Percentiles rank a stretch among this genome's conserved stretches.
These are phyloP conservation scores for Globisporangium cystogenes DNA, from an alignment of 352 stramenopile genomes.

Conservation along the genomic window DNA sequence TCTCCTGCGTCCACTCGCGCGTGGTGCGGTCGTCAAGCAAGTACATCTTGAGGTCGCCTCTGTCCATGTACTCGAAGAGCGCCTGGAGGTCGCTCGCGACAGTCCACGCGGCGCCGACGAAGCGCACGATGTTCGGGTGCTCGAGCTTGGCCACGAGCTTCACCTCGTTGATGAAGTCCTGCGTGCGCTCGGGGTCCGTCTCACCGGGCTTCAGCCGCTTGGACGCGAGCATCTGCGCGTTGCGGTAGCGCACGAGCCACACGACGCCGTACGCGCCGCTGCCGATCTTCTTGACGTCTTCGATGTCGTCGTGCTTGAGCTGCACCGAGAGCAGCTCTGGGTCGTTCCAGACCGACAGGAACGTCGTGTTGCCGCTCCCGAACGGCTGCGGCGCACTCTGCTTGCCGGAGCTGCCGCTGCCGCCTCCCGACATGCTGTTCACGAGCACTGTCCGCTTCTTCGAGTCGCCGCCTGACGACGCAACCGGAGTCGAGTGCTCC, in stretches of 20 bases:
- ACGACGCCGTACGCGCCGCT: neutral
- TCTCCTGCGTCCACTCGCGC: neutral
- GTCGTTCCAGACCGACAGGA: slow-evolving; percentile 37
- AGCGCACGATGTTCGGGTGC: neutral
- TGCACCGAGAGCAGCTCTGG: slow-evolving; percentile 35
- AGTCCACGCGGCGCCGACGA: neutral
- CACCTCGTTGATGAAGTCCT: neutral
- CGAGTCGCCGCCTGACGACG: neutral
- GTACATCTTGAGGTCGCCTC: neutral
- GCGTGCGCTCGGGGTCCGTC: too few species aligned
- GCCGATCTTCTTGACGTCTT: slow-evolving; percentile 22
- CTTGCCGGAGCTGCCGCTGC: neutral
- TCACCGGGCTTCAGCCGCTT: too few species aligned
- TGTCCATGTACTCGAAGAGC: neutral
- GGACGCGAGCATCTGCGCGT: slow-evolving; percentile 1
- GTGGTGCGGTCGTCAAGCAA: too few species aligned
- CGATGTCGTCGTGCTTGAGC: slow-evolving; percentile 34
- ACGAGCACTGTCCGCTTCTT: slow-evolving; percentile 1
- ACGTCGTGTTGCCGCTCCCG: neutral
- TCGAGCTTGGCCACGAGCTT: neutral
- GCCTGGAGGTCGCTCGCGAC: neutral
- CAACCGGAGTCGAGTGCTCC: neutral
- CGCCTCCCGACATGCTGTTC: slow-evolving; percentile 1
- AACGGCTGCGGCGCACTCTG: neutral
- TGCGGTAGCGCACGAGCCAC: slow-evolving; percentile 7